Evolutionary conservation across 106 monocot genomes (phyloP).

Genomic region (Platanthera zijinensis): DNA sequence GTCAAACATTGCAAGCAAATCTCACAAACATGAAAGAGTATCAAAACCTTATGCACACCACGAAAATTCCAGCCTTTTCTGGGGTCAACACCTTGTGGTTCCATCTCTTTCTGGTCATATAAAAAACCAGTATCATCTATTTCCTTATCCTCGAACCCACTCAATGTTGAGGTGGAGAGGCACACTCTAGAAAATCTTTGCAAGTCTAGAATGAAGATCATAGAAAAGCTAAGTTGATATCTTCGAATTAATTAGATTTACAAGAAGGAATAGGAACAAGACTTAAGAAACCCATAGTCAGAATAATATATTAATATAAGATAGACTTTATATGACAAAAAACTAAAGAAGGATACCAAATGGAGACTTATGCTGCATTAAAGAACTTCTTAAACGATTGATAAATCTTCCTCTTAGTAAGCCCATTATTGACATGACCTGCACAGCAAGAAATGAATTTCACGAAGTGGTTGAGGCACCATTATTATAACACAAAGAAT

Average conservation of each 20-base stretch:
- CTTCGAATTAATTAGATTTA: neutral
- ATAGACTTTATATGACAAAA: neutral
- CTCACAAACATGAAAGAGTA: neutral
- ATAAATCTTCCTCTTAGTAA: slow-evolving; percentile 28
- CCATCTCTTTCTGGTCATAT: slow-evolving; percentile 34
- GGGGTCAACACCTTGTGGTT: slow-evolving; percentile 83
- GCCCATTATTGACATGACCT: slow-evolving; percentile 16
- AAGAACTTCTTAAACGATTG: slow-evolving; percentile 18
- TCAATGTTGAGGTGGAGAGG: slow-evolving; percentile 46
- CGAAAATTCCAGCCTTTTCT: slow-evolving; percentile 79
- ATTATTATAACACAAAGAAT: neutral
- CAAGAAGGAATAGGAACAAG: neutral
- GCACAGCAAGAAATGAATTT: neutral
- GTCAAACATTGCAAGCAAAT: neutral
- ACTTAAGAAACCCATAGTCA: neutral
- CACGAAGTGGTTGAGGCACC: neutral
- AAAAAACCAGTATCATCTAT: slow-evolving; percentile 41
- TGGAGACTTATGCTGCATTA: slow-evolving; percentile 13
- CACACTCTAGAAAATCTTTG: slow-evolving; percentile 12
- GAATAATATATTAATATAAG: neutral
- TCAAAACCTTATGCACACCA: slow-evolving; percentile 81
- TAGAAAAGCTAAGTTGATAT: neutral
- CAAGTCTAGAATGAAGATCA: slow-evolving; percentile 13
- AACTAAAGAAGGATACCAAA: slow-evolving; percentile 9
- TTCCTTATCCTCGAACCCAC: slow-evolving; percentile 42